phyloP scores from a whole-genome alignment of 345 rosid species.

The Citrus reticulata region DNA sequence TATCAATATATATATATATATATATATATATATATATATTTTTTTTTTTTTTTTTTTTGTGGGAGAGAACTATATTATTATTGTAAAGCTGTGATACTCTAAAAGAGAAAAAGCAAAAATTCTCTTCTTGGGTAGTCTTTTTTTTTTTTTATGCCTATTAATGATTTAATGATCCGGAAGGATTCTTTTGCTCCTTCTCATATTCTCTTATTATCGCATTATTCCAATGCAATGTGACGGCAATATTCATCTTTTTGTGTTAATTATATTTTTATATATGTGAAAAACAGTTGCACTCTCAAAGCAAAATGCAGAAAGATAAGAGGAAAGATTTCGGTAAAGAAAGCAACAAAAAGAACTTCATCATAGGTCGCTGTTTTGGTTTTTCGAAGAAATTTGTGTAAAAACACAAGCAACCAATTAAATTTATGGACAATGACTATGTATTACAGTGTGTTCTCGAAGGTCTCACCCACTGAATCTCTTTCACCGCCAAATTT shows the following conservation, averaged over 20 bases:
- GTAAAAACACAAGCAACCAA: background rate
- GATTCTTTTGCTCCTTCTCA: background rate
- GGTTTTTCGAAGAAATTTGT: background rate
- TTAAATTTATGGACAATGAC: background rate
- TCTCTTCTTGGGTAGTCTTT: too few relatives aligned
- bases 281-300: too few relatives aligned
- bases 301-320: too few relatives aligned
- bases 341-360: background rate
- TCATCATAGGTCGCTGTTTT: background rate
- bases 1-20: too few relatives aligned
- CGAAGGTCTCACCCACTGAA: background rate
- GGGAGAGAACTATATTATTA: background rate
- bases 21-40: too few relatives aligned
- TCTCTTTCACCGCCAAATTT: constrained; percentile 5
- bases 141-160: background rate
- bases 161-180: background rate
- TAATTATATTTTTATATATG: background rate
- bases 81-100: background rate
- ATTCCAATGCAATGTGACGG: background rate
- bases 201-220: background rate
- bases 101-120: background rate
- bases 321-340: background rate
- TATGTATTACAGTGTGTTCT: background rate
- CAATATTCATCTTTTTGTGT: background rate
- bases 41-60: background rate